A percentile compares a stretch with the other conserved stretches of the same genome.
Evolutionary conservation across 106 monocot genomes (phyloP).

Genomic region (Allium sativum): DNA sequence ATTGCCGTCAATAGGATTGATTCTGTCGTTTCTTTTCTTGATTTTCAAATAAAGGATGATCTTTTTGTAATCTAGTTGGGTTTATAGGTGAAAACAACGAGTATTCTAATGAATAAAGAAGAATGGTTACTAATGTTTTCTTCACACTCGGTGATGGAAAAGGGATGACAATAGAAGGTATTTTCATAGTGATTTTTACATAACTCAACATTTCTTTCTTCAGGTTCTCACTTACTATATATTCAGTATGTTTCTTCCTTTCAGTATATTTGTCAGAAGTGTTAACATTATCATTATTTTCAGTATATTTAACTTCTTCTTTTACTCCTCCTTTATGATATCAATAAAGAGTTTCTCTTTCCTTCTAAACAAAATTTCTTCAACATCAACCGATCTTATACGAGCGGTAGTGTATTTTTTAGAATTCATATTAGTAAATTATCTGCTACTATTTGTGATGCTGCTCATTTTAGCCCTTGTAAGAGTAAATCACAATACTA

Average conservation of each 20-base stretch:
- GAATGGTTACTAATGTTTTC: no score
- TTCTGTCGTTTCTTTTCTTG: no score
- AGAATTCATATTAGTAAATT: slow-evolving; percentile 14
- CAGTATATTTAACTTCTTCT: slow-evolving; percentile 7
- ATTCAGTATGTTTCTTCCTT: slow-evolving; percentile 5
- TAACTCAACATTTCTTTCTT: slow-evolving; percentile 17
- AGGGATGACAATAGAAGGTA: no score
- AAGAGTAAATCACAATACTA: slow-evolving; percentile 2
- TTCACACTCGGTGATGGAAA: no score
- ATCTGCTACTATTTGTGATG: slow-evolving; percentile 15
- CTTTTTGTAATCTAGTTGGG: no score
- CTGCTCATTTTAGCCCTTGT: slow-evolving; percentile 30
- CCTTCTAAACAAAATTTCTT: slow-evolving; percentile 68
- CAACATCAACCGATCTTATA: slow-evolving; percentile 68
- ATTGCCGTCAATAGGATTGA: no score
- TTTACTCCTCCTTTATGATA: slow-evolving; percentile 3
- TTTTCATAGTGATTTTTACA: slow-evolving; percentile 7
- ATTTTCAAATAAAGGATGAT: no score
- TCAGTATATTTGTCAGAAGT: background rate
- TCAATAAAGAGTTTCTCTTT: slow-evolving; percentile 33
- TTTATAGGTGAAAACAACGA: no score
- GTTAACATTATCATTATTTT: slow-evolving; percentile 10
- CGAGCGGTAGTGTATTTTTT: slow-evolving; percentile 72
- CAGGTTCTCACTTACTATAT: slow-evolving; percentile 7
- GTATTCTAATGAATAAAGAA: no score